phyloP scores from a whole-genome alignment of 495 filamentous ascomycete genomes.

The Xylaria longipes region DNA sequence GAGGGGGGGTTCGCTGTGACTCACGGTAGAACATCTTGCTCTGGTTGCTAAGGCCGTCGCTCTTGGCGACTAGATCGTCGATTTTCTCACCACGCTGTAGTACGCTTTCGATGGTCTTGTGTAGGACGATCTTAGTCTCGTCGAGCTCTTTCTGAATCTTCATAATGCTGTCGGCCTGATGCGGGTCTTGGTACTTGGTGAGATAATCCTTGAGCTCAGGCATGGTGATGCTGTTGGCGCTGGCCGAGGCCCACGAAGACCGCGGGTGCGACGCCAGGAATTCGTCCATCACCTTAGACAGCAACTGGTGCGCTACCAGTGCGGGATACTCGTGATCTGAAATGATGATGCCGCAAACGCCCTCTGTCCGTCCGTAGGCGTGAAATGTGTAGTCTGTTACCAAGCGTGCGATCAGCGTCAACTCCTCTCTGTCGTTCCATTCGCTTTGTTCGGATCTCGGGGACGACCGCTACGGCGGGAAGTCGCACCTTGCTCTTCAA shows the following conservation, averaged over 20 bases:
- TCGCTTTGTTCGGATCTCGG: not conserved
- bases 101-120: constrained; percentile 94
- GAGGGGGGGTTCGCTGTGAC: constrained; percentile 28
- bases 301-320: constrained; percentile 90
- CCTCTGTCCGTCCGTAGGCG: constrained; percentile 86
- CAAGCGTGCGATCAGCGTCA: constrained; percentile 11
- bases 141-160: constrained; percentile 97
- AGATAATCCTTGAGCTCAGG: constrained; percentile 83
- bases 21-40: constrained; percentile 97
- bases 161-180: constrained; percentile 87
- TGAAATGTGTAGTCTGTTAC: constrained; percentile 79
- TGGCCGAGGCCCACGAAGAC: constrained; percentile 63
- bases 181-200: constrained; percentile 85
- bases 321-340: constrained; percentile 88
- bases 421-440: not conserved
- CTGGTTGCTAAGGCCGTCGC: constrained; percentile 81
- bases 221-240: constrained; percentile 60
- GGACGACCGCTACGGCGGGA: not conserved
- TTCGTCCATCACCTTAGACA: constrained; percentile 91
- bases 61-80: constrained; percentile 86
- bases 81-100: constrained; percentile 91
- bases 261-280: constrained; percentile 84
- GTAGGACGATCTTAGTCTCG: constrained; percentile 96
- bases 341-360: constrained; percentile 87
- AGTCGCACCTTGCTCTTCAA: constrained; percentile 79